phyloP scores from a whole-genome alignment of 2,329 filamentous ascomycete genomes.

The Nectriaceae sp. region DNA sequence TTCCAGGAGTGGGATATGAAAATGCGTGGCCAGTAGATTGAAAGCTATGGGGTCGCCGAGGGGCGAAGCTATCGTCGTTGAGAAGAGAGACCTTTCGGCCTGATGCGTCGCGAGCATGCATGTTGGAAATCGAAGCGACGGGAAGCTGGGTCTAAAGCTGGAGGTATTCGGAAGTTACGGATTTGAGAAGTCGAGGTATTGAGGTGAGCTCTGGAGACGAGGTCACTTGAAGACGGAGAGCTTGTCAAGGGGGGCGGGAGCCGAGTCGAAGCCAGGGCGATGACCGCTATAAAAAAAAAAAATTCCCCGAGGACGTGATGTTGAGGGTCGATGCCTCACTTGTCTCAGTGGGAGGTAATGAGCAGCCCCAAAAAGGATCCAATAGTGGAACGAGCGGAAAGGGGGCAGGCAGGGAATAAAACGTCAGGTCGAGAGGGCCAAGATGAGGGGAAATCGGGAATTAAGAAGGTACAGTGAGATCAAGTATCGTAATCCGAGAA shows the following conservation, averaged over 20 bases:
- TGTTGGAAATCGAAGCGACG: slow-evolving; percentile 28
- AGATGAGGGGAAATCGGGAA: background rate
- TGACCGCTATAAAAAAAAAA: background rate
- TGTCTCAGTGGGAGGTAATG: background rate
- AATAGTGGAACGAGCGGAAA: background rate
- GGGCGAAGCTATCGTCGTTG: slow-evolving; percentile 49
- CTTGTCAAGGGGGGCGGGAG: background rate
- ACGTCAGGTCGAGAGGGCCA: background rate
- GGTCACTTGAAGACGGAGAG: background rate
- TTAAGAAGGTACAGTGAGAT: background rate
- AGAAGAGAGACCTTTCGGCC: slow-evolving; percentile 62
- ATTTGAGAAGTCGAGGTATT: background rate
- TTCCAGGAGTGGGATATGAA: slow-evolving; percentile 39
- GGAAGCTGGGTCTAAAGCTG: background rate
- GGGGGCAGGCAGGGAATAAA: background rate
- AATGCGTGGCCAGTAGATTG: slow-evolving; percentile 36
- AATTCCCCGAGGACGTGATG: background rate
- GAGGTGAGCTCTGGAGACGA: background rate
- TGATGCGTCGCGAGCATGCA: slow-evolving; percentile 58
- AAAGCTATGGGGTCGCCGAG: slow-evolving; percentile 33
- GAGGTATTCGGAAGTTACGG: background rate
- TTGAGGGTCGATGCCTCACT: background rate
- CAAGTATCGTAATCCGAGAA: background rate
- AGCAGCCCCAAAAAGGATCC: background rate
- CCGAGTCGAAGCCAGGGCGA: background rate